Base-by-base conservation (phyloP, 2,329 filamentous ascomycete genomes). In the Phialemonium atrogriseum region DNA sequence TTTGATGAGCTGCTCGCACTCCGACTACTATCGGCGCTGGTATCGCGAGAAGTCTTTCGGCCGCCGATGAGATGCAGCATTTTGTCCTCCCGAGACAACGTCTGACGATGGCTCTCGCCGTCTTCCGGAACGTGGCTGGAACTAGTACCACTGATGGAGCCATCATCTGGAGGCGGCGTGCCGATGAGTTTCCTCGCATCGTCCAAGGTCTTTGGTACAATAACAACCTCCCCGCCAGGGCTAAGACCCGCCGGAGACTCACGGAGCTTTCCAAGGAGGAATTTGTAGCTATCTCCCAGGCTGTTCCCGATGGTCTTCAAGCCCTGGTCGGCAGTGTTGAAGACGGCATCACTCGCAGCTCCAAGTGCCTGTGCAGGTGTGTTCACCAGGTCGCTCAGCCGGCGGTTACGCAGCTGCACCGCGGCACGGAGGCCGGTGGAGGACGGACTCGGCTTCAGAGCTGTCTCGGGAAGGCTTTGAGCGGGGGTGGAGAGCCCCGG, bases 221-320 rank as follows among this genome's bases (percentile, higher is more conserved):
- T 59, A 3, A 77, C 68, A 3, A 77, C 68, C 11, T 70, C 61
- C 26, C 58, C 56, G 14, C 60, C 57, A 5, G 59, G 55, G 17
- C 59, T 56, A 10, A 49, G 45, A 46, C 59, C 47, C 44, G 68
- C 42, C 51, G 75, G 60, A 45, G 77, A 68, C 53, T 94, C 87
- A 39, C 83, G 85, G 13, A 95, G 67, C 44, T 87, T 84, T 11
- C 89, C 89, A 33, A 98, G 77, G 15, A 98, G 64, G 52, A 96
- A 94, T 38, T 87, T 91, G 60, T 95, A 93, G 52, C 87, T 95
- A 48, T 85, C 87, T 37, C 89, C 88, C 4, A 96, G 65, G 28
- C 86, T 93, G 49, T 73, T 88, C 40, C 89, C 84, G 43, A 98
- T 94, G 21, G 80, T 93, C 51, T 95, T 94, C 41, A 96, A 68